These are phyloP conservation scores for Daldinia childiae DNA, from an alignment of 495 filamentous ascomycete species.

Conservation along the genomic window DNA sequence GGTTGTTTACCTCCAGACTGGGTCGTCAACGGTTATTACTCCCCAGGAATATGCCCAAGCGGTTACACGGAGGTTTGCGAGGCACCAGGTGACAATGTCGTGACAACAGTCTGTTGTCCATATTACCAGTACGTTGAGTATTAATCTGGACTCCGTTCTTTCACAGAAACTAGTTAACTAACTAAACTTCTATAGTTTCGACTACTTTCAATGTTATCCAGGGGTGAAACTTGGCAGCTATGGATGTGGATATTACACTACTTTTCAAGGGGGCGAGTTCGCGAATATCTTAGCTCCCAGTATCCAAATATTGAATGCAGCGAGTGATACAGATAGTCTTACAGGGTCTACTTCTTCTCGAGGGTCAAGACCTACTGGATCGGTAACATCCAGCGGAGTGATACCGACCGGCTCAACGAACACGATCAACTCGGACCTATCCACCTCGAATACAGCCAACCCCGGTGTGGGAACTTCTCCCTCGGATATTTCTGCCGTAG, in stretches of 20 bases:
- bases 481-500: background rate
- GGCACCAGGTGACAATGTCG: background rate
- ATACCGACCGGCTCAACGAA: background rate
- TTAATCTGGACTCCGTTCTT: background rate
- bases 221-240: background rate
- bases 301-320: constrained; percentile 8
- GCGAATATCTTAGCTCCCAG: constrained; percentile 2
- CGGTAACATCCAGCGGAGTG: background rate
- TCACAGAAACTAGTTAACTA: background rate
- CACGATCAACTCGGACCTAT: background rate
- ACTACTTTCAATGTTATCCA: background rate
- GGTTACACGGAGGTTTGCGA: constrained; percentile 15
- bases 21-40: constrained; percentile 32
- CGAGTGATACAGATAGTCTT: background rate
- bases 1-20: constrained; percentile 13
- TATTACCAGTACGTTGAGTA: constrained; percentile 16
- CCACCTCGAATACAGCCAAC: background rate
- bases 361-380: background rate
- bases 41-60: constrained; percentile 12
- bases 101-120: background rate
- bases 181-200: background rate
- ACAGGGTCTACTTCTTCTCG: background rate
- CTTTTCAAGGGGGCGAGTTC: background rate
- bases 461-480: too few species aligned
- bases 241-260: background rate